These are phyloP conservation scores for Aspergillus avenaceus DNA, from an alignment of 495 filamentous ascomycete species.

Conservation along the genomic window DNA sequence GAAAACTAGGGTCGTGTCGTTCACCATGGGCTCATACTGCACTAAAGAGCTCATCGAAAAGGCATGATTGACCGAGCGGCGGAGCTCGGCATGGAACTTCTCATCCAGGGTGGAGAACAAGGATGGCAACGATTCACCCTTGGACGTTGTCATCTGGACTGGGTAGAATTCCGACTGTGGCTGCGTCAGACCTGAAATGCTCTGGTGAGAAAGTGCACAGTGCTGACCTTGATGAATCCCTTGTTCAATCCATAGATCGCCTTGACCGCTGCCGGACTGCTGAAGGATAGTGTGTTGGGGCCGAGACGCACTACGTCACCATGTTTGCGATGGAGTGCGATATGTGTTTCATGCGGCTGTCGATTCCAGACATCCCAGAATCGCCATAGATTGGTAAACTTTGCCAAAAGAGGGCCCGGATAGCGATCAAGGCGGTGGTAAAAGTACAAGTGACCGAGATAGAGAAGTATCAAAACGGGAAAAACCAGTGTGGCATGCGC, in stretches of 20 bases:
- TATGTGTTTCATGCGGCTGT: slow-evolving; percentile 61
- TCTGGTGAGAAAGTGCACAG: background rate
- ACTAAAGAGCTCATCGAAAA: slow-evolving; percentile 72
- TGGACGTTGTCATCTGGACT: slow-evolving; percentile 61
- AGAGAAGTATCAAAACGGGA: background rate
- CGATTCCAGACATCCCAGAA: slow-evolving; percentile 60
- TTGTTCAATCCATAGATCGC: slow-evolving; percentile 79
- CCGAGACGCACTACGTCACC: slow-evolving; percentile 69
- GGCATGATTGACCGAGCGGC: slow-evolving; percentile 64
- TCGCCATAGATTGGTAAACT: slow-evolving; percentile 66
- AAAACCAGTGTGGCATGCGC: background rate
- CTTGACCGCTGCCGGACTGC: slow-evolving; percentile 38
- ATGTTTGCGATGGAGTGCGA: slow-evolving; percentile 63
- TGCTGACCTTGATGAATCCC: slow-evolving; percentile 66
- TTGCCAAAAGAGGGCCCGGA: slow-evolving; percentile 64
- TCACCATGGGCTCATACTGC: slow-evolving; percentile 69
- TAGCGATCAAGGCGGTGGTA: background rate
- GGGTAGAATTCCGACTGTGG: slow-evolving; percentile 65
- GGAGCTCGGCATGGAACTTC: slow-evolving; percentile 66
- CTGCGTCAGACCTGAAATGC: background rate
- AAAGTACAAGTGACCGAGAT: background rate
- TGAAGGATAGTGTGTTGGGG: slow-evolving; percentile 59
- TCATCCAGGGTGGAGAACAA: slow-evolving; percentile 79
- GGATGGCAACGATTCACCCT: slow-evolving; percentile 60
- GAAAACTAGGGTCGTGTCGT: slow-evolving; percentile 50